Percentiles rank a stretch among this genome's conserved stretches.
These are phyloP conservation scores for Evansstolkia leycettana DNA, from an alignment of 495 filamentous ascomycete genomes.

Conservation along the genomic window DNA sequence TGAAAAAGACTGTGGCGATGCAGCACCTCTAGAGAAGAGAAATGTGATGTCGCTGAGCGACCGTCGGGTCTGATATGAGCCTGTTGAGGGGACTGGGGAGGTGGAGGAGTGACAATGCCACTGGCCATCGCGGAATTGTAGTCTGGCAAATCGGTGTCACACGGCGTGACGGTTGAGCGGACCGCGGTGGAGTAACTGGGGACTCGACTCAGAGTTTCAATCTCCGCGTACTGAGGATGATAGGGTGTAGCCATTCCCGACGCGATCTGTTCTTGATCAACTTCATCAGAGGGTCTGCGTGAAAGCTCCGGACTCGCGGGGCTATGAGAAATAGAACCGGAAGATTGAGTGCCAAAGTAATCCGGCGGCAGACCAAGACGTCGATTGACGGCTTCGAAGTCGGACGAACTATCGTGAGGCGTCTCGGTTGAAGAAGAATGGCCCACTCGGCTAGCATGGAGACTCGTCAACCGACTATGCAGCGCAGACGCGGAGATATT, in stretches of 20 bases:
- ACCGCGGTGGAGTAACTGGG: slow-evolving; percentile 75
- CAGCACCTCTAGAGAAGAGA: slow-evolving; percentile 19
- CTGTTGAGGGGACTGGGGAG: slow-evolving; percentile 30
- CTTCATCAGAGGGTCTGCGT: slow-evolving; percentile 51
- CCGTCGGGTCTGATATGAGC: slow-evolving; percentile 24
- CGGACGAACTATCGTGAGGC: slow-evolving; percentile 7
- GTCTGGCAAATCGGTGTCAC: slow-evolving; percentile 35
- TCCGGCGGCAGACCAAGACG: slow-evolving; percentile 18
- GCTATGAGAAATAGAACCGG: slow-evolving; percentile 25
- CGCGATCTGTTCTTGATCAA: slow-evolving; percentile 28
- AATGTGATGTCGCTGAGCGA: slow-evolving; percentile 9
- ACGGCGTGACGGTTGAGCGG: slow-evolving; percentile 40
- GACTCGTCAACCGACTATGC: slow-evolving; percentile 47
- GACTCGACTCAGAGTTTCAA: slow-evolving; percentile 56
- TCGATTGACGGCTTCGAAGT: slow-evolving; percentile 12
- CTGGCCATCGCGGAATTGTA: slow-evolving; percentile 37
- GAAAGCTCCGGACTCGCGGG: slow-evolving; percentile 29
- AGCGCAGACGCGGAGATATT: slow-evolving; percentile 43
- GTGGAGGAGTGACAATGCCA: slow-evolving; percentile 11
- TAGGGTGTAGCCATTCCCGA: slow-evolving; percentile 46
- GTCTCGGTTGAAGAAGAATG: slow-evolving; percentile 14
- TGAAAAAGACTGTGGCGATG: slow-evolving; percentile 18
- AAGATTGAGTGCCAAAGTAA: slow-evolving; percentile 16
- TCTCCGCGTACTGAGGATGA: slow-evolving; percentile 49
- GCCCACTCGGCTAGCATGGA: slow-evolving; percentile 26